Conservation (phyloP, 441 rosid species). For the Bocquillonia castaneifolia region DNA sequence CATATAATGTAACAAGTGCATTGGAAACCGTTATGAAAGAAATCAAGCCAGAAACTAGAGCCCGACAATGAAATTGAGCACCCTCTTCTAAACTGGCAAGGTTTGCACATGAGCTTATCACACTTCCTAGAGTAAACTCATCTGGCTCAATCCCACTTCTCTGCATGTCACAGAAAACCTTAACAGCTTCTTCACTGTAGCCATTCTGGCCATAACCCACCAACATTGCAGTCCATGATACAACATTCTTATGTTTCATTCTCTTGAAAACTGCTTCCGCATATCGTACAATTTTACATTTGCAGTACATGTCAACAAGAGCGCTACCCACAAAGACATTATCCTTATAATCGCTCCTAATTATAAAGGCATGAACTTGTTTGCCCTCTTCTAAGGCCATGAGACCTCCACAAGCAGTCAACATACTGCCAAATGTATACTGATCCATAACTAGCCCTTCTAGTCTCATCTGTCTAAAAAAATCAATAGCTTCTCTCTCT, state of each 20-base stretch:
- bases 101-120: slow-evolving; percentile 89
- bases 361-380: slow-evolving; percentile 59
- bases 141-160: slow-evolving; percentile 76
- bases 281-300: slow-evolving; percentile 50
- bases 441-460: slow-evolving; percentile 70
- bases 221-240: slow-evolving; percentile 92
- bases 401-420: slow-evolving; percentile 76
- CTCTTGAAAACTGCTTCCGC: slow-evolving; percentile 63
- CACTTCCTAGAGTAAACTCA: slow-evolving; percentile 77
- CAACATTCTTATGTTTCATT: slow-evolving; percentile 71
- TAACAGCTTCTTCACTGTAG: slow-evolving; percentile 70
- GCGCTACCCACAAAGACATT: slow-evolving; percentile 83
- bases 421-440: slow-evolving; percentile 73
- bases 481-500: slow-evolving; percentile 52
- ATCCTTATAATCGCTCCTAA: slow-evolving; percentile 50
- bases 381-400: slow-evolving; percentile 59
- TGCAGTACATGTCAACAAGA: slow-evolving; percentile 92
- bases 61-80: slow-evolving; percentile 74
- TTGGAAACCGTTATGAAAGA: slow-evolving; percentile 68
- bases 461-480: slow-evolving; percentile 60
- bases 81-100: slow-evolving; percentile 88
- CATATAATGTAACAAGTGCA: slow-evolving; percentile 77
- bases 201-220: slow-evolving; percentile 93
- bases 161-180: slow-evolving; percentile 59
- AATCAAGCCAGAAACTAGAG: slow-evolving; percentile 58